Base-by-base conservation (phyloP, 371 early-diverging fungal genomes). In the Apophysomyces ossiformis region DNA sequence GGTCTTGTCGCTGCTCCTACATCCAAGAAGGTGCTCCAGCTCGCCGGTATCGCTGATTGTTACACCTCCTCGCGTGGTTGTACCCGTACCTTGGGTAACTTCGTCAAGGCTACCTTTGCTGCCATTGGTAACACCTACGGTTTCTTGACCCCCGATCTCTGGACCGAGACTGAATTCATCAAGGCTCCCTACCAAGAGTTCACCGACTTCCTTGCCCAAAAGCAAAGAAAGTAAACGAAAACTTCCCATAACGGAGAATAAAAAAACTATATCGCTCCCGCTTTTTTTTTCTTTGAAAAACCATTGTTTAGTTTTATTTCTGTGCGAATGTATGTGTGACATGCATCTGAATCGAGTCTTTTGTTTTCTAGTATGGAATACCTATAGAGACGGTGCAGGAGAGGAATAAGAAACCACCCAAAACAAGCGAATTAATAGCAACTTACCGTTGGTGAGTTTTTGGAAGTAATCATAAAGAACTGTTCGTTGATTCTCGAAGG, bases 21-120 rank as follows among this genome's bases (percentile, higher is more conserved):
- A 72, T 93, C 95, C 84, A 97, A 97, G 93, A 96, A 93, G 89
- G 91, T 99, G 70, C 90, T 97, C 75, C 87, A 95, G 85, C 88
- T 98, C 68, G 99, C 99, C 72, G 99, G 99, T 88, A 91, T 99
- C 81, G 86, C 91, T 74, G 99, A 99, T 85, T 92, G 94, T 85
- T 99, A 96, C 90, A 96, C 98, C 78, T 87, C 92, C 67, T 86
- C 96, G 73, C 85, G 91, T 65, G 99, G 99, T 70, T 88, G 91
- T 63, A 91, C 92, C 81, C 88, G 87, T 69, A 90, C 92, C 71
- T 84, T 91, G 62, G 90, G 99, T 78, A 99, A 99, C 95, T 97
- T 98, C 81, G 96, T 98, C 81, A 97, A 97, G 92, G 99, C 99
- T 66, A 94, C 96, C 73, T 93, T 99, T 84, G 88, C 90, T 76